Percentiles rank a stretch among this genome's conserved stretches.
Conservation (phyloP, 176 grass and related monocot genomes). For the Aegilops sharonensis region DNA sequence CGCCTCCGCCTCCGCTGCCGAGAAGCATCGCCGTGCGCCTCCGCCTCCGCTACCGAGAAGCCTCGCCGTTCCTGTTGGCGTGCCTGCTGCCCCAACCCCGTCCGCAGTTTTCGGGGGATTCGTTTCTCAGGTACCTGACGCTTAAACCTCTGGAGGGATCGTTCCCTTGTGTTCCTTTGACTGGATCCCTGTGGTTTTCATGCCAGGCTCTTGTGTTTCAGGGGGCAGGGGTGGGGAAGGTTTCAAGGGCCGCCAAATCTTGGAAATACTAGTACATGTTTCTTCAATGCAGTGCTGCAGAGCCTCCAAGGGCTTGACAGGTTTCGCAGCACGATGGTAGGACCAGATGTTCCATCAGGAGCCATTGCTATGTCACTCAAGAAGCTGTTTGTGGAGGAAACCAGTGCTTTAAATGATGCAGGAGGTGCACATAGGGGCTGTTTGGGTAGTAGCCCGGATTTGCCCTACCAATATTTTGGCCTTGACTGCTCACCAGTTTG, state of each 20-base stretch:
- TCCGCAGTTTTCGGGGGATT: neutral
- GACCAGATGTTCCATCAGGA: slow-evolving; percentile 9
- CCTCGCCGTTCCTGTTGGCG: neutral
- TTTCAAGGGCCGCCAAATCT: slow-evolving; percentile 83
- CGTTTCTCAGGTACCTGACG: neutral
- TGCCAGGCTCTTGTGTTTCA: neutral
- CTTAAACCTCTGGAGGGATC: neutral
- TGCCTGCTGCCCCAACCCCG: neutral
- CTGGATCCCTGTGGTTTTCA: slow-evolving; percentile 8
- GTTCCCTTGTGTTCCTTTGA: neutral
- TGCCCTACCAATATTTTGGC: no score
- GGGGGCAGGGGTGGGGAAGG: slow-evolving; percentile 49
- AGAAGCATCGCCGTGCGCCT: no score
- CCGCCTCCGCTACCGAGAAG: neutral
- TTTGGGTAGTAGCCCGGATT: no score
- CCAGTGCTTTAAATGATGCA: slow-evolving; percentile 53
- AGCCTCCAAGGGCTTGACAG: slow-evolving; percentile 66
- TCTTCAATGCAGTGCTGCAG: slow-evolving; percentile 94
- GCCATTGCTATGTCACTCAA: slow-evolving; percentile 70
- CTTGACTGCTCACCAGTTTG: neutral
- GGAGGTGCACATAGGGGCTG: slow-evolving; percentile 37
- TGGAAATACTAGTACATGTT: slow-evolving; percentile 67
- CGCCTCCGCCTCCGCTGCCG: neutral
- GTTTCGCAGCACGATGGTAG: slow-evolving; percentile 62
- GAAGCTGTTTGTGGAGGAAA: slow-evolving; percentile 74